Percentiles rank a stretch among this genome's conserved stretches.
phyloP scores from a whole-genome alignment of 2,329 filamentous ascomycete species.

The Pseudogymnoascus sp. region DNA sequence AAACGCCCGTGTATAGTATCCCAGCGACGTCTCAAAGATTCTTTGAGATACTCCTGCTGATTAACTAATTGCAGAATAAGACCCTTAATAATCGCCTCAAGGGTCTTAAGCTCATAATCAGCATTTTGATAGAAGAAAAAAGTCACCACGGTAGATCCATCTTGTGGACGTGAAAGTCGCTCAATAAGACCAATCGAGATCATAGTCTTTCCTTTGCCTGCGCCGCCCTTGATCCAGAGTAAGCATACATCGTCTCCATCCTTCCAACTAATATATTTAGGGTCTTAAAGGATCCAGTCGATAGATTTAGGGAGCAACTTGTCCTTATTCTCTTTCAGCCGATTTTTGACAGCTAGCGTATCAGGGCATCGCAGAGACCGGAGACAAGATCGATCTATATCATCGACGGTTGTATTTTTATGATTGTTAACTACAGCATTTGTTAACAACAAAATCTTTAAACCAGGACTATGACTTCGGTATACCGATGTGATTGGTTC shows the following conservation, averaged over 20 bases:
- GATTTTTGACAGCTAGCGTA: conserved; percentile 16
- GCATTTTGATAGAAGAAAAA: conserved; percentile 13
- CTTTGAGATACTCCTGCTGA: background rate
- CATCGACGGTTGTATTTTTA: background rate
- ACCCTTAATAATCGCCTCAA: conserved; percentile 11
- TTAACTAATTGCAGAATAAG: background rate
- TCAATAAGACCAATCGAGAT: conserved; percentile 21
- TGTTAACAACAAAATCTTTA: background rate
- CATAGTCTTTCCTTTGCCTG: conserved; percentile 35
- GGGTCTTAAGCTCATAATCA: conserved; percentile 13
- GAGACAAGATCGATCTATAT: conserved; percentile 14
- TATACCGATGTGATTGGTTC: background rate
- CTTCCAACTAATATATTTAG: conserved; percentile 21
- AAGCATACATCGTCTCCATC: conserved; percentile 21
- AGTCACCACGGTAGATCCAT: background rate
- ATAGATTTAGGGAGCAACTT: conserved; percentile 15
- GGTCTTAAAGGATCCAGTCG: conserved; percentile 24
- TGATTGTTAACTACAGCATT: background rate
- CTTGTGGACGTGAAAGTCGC: conserved; percentile 19
- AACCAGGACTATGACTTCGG: background rate
- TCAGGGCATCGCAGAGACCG: conserved; percentile 16
- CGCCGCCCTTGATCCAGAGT: conserved; percentile 31
- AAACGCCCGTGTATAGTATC: conserved; percentile 2
- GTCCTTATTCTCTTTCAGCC: conserved; percentile 17
- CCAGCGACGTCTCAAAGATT: conserved; percentile 5